A percentile compares a stretch with the other conserved stretches of the same genome.
Evolutionary conservation across 2,329 filamentous ascomycete genomes (phyloP).

Genomic region (Xylaria sp.): DNA sequence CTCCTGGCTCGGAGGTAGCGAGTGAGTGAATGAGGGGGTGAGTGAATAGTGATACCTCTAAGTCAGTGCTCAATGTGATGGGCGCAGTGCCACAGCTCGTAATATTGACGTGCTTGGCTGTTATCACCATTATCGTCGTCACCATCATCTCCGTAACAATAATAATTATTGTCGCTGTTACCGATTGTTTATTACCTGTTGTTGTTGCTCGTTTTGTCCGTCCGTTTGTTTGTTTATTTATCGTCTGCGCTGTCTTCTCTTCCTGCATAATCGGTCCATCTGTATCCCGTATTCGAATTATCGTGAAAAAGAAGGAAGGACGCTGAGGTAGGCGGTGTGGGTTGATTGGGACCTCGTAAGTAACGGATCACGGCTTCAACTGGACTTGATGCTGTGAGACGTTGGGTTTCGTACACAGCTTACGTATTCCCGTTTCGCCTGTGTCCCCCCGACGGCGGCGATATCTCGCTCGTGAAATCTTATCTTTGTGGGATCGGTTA

Average conservation of each 20-base stretch:
- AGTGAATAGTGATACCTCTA: neutral
- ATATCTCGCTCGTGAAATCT: neutral
- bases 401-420: constrained; percentile 9
- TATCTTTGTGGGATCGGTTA: neutral
- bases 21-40: neutral
- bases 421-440: constrained; percentile 20
- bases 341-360: neutral
- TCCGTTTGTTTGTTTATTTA: too few species aligned
- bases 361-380: neutral
- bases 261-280: neutral
- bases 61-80: neutral
- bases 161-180: neutral
- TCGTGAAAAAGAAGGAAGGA: neutral
- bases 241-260: neutral
- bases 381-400: constrained; percentile 6
- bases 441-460: neutral
- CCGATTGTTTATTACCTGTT: neutral
- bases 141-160: neutral
- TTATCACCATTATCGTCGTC: neutral
- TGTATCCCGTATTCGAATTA: constrained; percentile 8
- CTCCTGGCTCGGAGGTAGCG: neutral
- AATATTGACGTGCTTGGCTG: neutral
- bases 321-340: neutral
- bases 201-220: neutral
- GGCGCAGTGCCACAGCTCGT: neutral